Evolutionary conservation across 371 early-diverging fungal species (phyloP).

Genomic region (Circinella minor): DNA sequence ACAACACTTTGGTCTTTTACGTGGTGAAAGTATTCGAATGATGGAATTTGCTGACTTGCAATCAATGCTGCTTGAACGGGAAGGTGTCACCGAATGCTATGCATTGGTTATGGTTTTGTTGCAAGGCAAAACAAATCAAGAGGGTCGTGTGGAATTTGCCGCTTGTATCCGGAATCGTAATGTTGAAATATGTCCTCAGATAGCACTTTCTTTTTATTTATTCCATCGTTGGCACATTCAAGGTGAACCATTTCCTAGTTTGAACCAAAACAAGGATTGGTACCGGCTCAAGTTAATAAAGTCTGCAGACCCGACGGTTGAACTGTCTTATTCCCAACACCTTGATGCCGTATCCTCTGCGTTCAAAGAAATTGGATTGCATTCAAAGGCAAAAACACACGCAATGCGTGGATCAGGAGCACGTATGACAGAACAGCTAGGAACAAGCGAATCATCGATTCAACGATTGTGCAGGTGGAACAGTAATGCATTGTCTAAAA

Average conservation of each 20-base stretch:
- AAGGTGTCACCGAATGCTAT: not conserved
- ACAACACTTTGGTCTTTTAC: not conserved
- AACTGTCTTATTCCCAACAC: not conserved
- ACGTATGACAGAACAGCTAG: not conserved
- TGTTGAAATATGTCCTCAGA: not conserved
- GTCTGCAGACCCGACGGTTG: not conserved
- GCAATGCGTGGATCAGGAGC: not conserved
- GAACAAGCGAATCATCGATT: not conserved
- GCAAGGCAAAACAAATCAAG: slow-evolving; percentile 5
- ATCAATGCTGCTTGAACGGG: not conserved
- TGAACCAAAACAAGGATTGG: not conserved
- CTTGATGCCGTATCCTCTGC: not conserved
- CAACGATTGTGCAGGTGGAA: not conserved
- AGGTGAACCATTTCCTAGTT: not conserved
- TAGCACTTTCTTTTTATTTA: not conserved
- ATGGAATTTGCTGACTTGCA: not conserved
- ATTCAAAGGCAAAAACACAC: not conserved
- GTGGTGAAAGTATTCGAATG: slow-evolving; percentile 2
- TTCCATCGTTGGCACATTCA: not conserved
- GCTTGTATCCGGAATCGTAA: not conserved
- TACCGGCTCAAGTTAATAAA: not conserved
- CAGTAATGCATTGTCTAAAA: not conserved
- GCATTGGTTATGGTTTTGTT: slow-evolving; percentile 6
- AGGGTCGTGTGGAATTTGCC: slow-evolving; percentile 5
- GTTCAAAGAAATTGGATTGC: not conserved